phyloP scores from a whole-genome alignment of 208 protist genomes.

The Leishmania aethiopica region DNA sequence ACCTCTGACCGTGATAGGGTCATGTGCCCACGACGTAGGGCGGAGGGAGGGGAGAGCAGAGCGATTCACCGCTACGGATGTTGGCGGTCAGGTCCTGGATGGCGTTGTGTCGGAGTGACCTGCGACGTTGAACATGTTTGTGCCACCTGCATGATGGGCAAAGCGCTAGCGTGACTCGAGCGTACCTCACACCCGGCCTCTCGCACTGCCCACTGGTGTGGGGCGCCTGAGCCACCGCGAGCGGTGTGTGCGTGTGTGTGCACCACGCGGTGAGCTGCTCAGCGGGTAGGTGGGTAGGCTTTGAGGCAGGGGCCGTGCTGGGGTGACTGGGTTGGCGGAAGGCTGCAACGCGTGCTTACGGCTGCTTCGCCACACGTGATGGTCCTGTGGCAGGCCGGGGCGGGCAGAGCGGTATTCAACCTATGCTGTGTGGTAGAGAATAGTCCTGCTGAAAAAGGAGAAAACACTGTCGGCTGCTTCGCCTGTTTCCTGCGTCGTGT shows the following conservation, averaged over 20 bases:
- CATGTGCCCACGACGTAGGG: neutral
- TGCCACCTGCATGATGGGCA: neutral
- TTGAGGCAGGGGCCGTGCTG: neutral
- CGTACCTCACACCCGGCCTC: neutral
- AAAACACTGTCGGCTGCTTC: neutral
- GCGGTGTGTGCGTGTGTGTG: no score
- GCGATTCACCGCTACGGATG: no score
- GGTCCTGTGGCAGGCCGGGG: neutral
- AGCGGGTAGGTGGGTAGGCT: neutral
- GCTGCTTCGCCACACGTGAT: neutral
- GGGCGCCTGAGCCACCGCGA: no score
- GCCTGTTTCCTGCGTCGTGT: no score
- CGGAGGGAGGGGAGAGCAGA: neutral
- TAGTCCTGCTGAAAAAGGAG: neutral
- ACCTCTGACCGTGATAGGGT: neutral
- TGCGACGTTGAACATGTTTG: neutral
- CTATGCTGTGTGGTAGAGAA: neutral
- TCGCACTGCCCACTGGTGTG: neutral
- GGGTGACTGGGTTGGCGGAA: neutral
- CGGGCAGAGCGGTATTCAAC: neutral
- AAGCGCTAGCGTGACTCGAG: neutral
- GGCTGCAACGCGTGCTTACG: neutral
- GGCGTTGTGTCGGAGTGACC: neutral
- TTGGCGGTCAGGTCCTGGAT: neutral
- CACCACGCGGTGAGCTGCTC: no score